phyloP scores from a whole-genome alignment of 2,329 filamentous ascomycete genomes.

The Cladosporium oxysporum region DNA sequence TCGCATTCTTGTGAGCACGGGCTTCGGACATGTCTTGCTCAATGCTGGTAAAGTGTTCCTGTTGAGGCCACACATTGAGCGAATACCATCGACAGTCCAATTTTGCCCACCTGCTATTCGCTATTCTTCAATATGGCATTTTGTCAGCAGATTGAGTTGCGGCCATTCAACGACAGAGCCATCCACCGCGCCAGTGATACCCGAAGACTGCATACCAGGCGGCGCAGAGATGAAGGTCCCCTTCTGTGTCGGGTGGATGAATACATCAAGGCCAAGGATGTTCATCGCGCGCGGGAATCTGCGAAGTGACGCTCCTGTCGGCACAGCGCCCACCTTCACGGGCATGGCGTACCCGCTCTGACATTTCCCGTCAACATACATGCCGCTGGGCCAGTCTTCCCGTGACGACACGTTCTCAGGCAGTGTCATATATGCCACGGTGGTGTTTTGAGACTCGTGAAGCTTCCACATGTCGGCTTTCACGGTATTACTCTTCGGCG shows the following conservation, averaged over 20 bases:
- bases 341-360: neutral
- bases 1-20: neutral
- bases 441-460: neutral
- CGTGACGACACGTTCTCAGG: neutral
- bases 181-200: neutral
- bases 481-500: neutral
- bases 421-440: neutral
- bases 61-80: neutral
- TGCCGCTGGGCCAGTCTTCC: neutral
- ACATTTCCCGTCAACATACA: neutral
- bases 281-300: neutral
- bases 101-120: too few species aligned
- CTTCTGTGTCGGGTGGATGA: neutral
- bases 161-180: neutral
- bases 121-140: neutral
- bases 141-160: neutral
- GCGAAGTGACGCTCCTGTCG: neutral
- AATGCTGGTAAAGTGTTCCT: neutral
- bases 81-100: neutral
- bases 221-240: neutral
- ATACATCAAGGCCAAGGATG: neutral
- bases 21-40: neutral
- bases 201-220: neutral
- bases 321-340: neutral
- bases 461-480: neutral